Evolutionary conservation across 192 early-diverging fungal species (phyloP).

Genomic region (Coemansia reversa): DNA sequence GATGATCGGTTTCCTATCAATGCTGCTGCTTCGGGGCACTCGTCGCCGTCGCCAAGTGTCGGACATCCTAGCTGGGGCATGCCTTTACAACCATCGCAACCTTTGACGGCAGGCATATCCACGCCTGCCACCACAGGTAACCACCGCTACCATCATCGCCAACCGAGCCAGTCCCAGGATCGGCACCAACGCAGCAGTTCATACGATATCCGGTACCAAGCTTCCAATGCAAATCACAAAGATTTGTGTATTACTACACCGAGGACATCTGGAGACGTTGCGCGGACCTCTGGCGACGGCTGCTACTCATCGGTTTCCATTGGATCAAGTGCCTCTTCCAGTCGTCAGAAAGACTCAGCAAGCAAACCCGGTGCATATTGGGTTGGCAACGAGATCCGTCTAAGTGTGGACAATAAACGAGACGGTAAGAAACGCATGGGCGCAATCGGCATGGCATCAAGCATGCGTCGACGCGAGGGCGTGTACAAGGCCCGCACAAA

Average conservation of each 20-base stretch:
- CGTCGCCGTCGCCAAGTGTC: slow-evolving; percentile 2
- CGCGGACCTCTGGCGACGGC: slow-evolving; percentile 18
- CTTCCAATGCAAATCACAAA: neutral
- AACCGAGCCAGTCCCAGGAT: neutral
- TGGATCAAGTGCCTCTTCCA: slow-evolving; percentile 18
- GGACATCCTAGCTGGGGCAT: neutral
- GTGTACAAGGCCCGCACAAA: slow-evolving; percentile 51
- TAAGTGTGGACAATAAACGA: slow-evolving; percentile 25
- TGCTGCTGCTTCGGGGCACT: slow-evolving; percentile 5
- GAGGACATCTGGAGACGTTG: slow-evolving; percentile 16
- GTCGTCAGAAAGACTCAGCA: slow-evolving; percentile 1
- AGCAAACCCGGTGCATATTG: slow-evolving; percentile 36
- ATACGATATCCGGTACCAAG: neutral
- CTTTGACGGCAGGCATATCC: neutral
- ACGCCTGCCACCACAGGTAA: no score
- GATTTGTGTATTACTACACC: neutral
- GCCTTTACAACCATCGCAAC: neutral
- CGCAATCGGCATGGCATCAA: slow-evolving; percentile 26
- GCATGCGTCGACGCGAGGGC: slow-evolving; percentile 35
- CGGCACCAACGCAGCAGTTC: slow-evolving; percentile 19
- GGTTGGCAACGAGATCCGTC: slow-evolving; percentile 22
- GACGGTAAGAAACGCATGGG: slow-evolving; percentile 18
- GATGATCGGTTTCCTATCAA: slow-evolving; percentile 8
- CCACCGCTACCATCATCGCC: neutral
- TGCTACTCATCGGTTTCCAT: slow-evolving; percentile 33